Base-by-base conservation (phyloP, 2,329 filamentous ascomycete genomes). In the Sclerotinia glacialis region DNA sequence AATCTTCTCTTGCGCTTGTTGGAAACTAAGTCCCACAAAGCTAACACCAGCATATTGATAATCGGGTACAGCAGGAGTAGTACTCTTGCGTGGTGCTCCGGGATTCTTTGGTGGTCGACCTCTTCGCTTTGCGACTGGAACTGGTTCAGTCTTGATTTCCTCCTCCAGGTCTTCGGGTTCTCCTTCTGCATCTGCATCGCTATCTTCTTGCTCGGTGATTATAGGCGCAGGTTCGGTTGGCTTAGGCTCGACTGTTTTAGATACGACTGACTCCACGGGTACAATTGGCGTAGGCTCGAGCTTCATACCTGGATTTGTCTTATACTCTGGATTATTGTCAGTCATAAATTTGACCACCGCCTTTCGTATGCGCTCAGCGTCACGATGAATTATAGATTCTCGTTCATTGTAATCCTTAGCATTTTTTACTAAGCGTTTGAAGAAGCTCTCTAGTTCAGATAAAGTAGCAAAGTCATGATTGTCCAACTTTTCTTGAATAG, bases 311-410 rank as follows among this genome's bases (percentile, higher is more conserved):
- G 84, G 83, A 81, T 70, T 85, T 26, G 66, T 79, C 69, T 86
- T 85, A 77, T 96, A 96, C 21, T 91, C 91, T 18, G 93, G 92
- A 73, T 97, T 96, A 72, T 89, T 85, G 77, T 90, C 90, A 66
- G 88, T 89, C 92, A 96, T 96, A 77, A 88, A 92, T 74, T 93
- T 94, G 76, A 90, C 93, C 50, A 94, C 83, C 3, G 92, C 89
- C 79, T 96, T 97, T 56, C 93, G 85, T 55, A 97, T 85, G 59
- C 92, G 87, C 78, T 97, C 93, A 11, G 93, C 92, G 79, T 97
- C 92, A 53, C 92, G 89, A 75, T 89, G 94, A 47, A 90, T 83
- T 67, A 86, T 80, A 0, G 91, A 92, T 53, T 84, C 85, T 72
- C 89, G 89, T 68, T 88, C 83, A 74, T 94, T 94, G 79, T 87